Evolutionary conservation across 805 yeast species (phyloP), one percentile per base, ranked within the genome.

Genomic region (Yarrowia sp.): DNA sequence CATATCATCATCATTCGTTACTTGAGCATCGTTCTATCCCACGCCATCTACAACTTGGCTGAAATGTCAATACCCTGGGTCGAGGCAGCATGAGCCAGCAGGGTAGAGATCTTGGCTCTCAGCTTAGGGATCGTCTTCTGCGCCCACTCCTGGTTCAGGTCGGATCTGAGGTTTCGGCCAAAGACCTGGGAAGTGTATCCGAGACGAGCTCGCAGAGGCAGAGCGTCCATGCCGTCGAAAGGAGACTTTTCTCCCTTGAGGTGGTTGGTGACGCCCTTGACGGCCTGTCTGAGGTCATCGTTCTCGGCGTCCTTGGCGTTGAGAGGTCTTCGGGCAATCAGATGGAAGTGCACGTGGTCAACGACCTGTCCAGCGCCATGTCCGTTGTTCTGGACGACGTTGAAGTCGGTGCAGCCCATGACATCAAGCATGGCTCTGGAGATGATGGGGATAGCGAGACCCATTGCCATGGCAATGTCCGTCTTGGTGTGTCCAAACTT

Each of bases 311-410:
- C 58, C 21, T 49, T 22, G 38, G 60, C 16, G 6, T 18, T 49
- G 6, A 58, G 19, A 1, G 61, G 47, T 33, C 66, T 65, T 49
- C 98, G 78, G 12, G 97, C 96, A 16, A 93, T 88, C 19, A 93
- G 72, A 70, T 93, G 98, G 16, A 94, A 86, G 70, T 93, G 98
- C n/a, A 93, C 79, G 73, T 93, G 98, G 10, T 96, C 96, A 1
- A 93, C 86, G 8, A 90, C 83, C 71, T 93, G 98, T 1, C 98
- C 98, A 1, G 97, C 92, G 31, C 86, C 92, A 0, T 86, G 85
- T 0, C 98, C 97, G 71, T 93, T 75, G 67, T 75, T 75, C 61
- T 74, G 77, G 13, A 75, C 70, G 12, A 75, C 65, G 56, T 75
- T 75, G 67, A 68, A 73, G 7, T 71, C 74, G 10, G 64, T 58